phyloP scores from a whole-genome alignment of 2,329 filamentous ascomycete genomes.

The Fonsecaea nubica region DNA sequence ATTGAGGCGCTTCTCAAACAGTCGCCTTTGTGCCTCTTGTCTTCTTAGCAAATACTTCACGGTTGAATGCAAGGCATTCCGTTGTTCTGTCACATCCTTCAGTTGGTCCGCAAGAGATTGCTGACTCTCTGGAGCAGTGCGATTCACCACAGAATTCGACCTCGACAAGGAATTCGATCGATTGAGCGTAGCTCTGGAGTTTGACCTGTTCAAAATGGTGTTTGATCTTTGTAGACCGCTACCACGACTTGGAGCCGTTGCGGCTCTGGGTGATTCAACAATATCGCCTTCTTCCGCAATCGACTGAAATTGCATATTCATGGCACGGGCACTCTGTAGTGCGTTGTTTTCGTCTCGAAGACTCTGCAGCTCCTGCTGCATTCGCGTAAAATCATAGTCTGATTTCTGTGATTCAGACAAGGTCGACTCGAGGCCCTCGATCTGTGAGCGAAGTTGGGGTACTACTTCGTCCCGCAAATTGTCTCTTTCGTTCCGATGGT shows the following conservation, averaged over 20 bases:
- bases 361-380: conserved; percentile 82
- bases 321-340: conserved; percentile 55
- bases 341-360: conserved; percentile 60
- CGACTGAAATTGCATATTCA: conserved; percentile 63
- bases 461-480: conserved; percentile 88
- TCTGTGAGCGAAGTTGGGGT: conserved; percentile 74
- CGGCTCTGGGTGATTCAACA: conserved; percentile 53
- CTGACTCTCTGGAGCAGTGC: conserved; percentile 62
- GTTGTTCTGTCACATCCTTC: conserved; percentile 91
- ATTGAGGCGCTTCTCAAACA: conserved; percentile 80
- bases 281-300: conserved; percentile 65
- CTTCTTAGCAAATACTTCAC: conserved; percentile 84
- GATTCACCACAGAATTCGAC: conserved; percentile 61
- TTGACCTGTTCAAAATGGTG: conserved; percentile 64
- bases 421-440: conserved; percentile 62
- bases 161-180: conserved; percentile 62
- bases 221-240: conserved; percentile 37
- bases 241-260: conserved; percentile 49
- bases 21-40: conserved; percentile 81
- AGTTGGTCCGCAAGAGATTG: conserved; percentile 78
- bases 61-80: conserved; percentile 87
- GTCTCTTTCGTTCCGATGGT: conserved; percentile 85
- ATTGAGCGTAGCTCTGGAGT: conserved; percentile 67
- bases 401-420: conserved; percentile 70
- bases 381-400: conserved; percentile 78